phyloP scores from a whole-genome alignment of 129 eudicot species.

The carrot (Daucus carota) region DH1_v3.0 NC_030386.2:38769501-38770000 shows the following conservation, averaged over 20 bases:
- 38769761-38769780: slow-evolving; percentile 13
- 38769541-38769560: background rate
- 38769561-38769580: slow-evolving; percentile 28
- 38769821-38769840: slow-evolving; percentile 22
- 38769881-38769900: no score
- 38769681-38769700: background rate
- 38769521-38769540: background rate
- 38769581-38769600: slow-evolving; percentile 41
- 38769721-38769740: slow-evolving; percentile 29
- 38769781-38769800: slow-evolving; percentile 32
- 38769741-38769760: slow-evolving; percentile 47
- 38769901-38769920: no score
- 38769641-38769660: background rate
- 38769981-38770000: no score
- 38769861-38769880: slow-evolving; percentile 10
- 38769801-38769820: slow-evolving; percentile 24
- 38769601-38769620: no score
- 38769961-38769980: no score
- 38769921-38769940: no score
- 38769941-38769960: no score
- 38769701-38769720: slow-evolving; percentile 22
- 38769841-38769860: slow-evolving; percentile 19
- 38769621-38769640: slow-evolving; percentile 18
- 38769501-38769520: background rate
- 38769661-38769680: no score